Conservation (phyloP, 192 early-diverging fungal species). For the Linnemannia exigua region DNA sequence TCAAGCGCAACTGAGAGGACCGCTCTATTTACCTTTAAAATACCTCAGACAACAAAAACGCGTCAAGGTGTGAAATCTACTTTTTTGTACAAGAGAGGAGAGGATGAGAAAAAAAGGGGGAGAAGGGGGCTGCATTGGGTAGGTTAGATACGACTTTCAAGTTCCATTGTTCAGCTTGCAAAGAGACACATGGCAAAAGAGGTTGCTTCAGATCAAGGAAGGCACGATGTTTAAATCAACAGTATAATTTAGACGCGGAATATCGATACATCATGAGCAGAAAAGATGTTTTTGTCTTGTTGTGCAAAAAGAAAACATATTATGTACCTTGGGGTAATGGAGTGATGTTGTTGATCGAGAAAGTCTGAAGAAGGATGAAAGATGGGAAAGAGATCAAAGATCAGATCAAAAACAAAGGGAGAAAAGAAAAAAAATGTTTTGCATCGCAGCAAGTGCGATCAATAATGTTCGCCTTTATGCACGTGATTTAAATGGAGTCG, state of each 20-base stretch:
- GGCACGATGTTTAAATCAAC: slow-evolving; percentile 55
- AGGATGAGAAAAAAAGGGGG: not conserved
- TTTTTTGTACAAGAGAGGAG: not conserved
- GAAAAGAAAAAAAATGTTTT: not conserved
- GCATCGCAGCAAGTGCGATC: not conserved
- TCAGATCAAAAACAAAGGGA: too few relatives aligned
- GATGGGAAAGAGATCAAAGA: slow-evolving; percentile 1
- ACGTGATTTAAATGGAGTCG: not conserved
- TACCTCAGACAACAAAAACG: not conserved
- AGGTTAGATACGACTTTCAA: not conserved
- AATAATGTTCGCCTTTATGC: not conserved
- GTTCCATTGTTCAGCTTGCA: too few relatives aligned
- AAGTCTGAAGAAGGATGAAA: not conserved
- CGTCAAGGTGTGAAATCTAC: too few relatives aligned
- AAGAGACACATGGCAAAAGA: not conserved
- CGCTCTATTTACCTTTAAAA: slow-evolving; percentile 1
- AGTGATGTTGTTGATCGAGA: not conserved
- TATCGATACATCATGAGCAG: slow-evolving; percentile 57
- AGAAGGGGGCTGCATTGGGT: not conserved
- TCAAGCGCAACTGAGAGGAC: not conserved
- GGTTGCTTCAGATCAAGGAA: slow-evolving; percentile 58
- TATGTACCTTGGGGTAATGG: not conserved
- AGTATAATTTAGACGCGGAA: slow-evolving; percentile 51
- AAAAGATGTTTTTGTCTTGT: not conserved
- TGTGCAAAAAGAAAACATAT: not conserved